Percentiles rank a stretch among this genome's conserved stretches.
These are phyloP conservation scores for Mycena floridula DNA, from an alignment of 768 basidiomycete genomes.

Conservation along the genomic window DNA sequence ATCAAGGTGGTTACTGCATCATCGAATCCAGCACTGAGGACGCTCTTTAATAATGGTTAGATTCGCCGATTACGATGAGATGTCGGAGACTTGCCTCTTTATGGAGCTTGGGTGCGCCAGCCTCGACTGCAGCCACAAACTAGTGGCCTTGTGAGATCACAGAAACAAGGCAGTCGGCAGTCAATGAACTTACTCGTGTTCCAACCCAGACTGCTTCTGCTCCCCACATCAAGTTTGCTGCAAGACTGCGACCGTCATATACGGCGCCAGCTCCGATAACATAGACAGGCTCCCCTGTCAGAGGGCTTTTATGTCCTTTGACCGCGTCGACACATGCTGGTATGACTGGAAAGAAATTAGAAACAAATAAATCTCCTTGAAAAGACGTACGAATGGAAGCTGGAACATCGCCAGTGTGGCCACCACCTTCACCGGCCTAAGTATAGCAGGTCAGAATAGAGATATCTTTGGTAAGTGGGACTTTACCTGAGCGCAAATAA, in stretches of 20 bases:
- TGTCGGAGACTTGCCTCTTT: too few species aligned
- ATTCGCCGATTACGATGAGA: too few species aligned
- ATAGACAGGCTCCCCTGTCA: slow-evolving; percentile 80
- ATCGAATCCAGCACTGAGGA: slow-evolving; percentile 65
- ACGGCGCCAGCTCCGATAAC: slow-evolving; percentile 92
- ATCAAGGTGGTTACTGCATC: slow-evolving; percentile 84
- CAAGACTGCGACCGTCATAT: slow-evolving; percentile 81
- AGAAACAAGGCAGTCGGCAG: too few species aligned
- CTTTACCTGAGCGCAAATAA: slow-evolving; percentile 97
- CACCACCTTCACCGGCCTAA: slow-evolving; percentile 89
- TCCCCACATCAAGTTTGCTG: slow-evolving; percentile 85
- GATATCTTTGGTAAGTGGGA: too few species aligned
- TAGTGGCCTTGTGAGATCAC: too few species aligned
- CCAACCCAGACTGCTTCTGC: slow-evolving; percentile 66
- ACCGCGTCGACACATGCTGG: slow-evolving; percentile 86
- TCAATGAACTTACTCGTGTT: slow-evolving; percentile 40
- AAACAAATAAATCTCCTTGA: slow-evolving; percentile 26
- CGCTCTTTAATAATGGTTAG: too few species aligned
- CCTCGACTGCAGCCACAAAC: slow-evolving; percentile 82
- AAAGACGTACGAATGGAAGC: slow-evolving; percentile 61
- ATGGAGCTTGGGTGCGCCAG: slow-evolving; percentile 76
- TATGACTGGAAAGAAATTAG: slow-evolving; percentile 77
- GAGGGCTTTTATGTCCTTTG: slow-evolving; percentile 67
- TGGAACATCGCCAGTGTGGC: slow-evolving; percentile 80
- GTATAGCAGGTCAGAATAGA: too few species aligned